Base-by-base conservation (phyloP, 176 grass and related monocot genomes). In the Oryza longistaminata region DNA sequence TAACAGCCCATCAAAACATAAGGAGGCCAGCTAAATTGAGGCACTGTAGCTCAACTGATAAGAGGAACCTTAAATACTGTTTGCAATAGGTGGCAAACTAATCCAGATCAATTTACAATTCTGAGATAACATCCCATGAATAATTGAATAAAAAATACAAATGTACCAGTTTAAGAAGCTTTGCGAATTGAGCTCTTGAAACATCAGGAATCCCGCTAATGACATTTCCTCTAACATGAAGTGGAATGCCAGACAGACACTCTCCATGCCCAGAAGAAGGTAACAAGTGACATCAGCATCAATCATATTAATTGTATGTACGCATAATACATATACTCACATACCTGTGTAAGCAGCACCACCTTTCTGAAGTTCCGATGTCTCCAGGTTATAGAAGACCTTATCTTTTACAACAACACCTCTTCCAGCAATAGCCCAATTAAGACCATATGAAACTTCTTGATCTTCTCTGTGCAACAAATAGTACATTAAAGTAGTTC, bases 131-230 rank as follows among this genome's bases (percentile, higher is more conserved):
- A 81, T 64, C 21, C 9, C 75, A 52, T 52, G 34, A n/a, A 64
- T 48, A 37, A 34, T 24, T 35, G 11, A 75, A 35, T 8, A 9
- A 42, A 48, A 73, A 64, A 4, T 33, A 13, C 33, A 53, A 85
- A 66, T 68, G 11, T 80, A 97, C 95, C 78, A 90, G 81, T 92
- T 95, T 93, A 29, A 98, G 85, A 81, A 98, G 93, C 60, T 98
- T 98, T 83, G 87, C 78, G 85, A 93, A 95, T 69, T 95, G 91
- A 82, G 85, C 73, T 77, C 87, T 93, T 75, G 93, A 95, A 82
- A 95, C 45, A 60, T 81, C 74, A 76, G 85, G 88, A 75, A 76
- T 75, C 25, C 85, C 83, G 19, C 80, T 58, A 27, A 64, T 66
- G 29, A 72, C 66, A 92, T 93, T 82, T 71, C 91, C 93, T 89